A percentile compares a stretch with the other conserved stretches of the same genome.
Evolutionary conservation across 2,329 filamentous ascomycete genomes (phyloP).

Genomic region (Colletotrichum spinosum): DNA sequence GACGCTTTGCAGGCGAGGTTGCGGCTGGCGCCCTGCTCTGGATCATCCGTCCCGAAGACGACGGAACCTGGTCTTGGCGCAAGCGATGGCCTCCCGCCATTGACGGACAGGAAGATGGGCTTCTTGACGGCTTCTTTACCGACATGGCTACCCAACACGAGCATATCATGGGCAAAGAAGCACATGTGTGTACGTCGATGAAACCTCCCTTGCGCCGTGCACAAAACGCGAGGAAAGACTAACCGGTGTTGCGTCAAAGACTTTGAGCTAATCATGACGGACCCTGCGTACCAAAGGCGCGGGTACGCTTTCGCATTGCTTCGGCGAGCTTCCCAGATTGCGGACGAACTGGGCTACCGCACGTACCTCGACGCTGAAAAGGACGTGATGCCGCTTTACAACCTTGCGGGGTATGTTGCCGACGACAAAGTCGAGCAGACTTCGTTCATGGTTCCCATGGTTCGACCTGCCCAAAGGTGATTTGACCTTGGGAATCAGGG

Average conservation of each 20-base stretch:
- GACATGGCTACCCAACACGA: conserved; percentile 38
- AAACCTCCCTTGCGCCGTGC: too few relatives aligned
- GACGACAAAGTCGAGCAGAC: conserved; percentile 20
- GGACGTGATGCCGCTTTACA: conserved; percentile 34
- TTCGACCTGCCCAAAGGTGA: conserved; percentile 25
- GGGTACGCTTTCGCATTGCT: conserved; percentile 37
- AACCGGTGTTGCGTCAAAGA: conserved; percentile 16
- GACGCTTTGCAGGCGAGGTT: conserved; percentile 3
- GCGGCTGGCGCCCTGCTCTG: conserved; percentile 26
- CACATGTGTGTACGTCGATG: conserved; percentile 38
- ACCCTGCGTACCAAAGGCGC: conserved; percentile 32
- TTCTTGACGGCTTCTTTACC: conserved; percentile 35
- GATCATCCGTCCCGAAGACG: conserved; percentile 30
- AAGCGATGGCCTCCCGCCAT: conserved; percentile 34
- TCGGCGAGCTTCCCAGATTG: conserved; percentile 10
- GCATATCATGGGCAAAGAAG: conserved; percentile 26
- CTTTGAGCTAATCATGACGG: conserved; percentile 38
- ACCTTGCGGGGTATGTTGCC: conserved; percentile 30
- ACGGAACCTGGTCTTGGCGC: conserved; percentile 31
- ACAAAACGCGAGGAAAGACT: not conserved
- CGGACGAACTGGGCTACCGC: conserved; percentile 33
- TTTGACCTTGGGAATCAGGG: not conserved
- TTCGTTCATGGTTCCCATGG: conserved; percentile 37
- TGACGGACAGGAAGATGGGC: conserved; percentile 27
- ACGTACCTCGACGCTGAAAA: conserved; percentile 39